Base-by-base conservation (phyloP, 2,329 filamentous ascomycete species). In the Pseudocercospora pini-densiflorae region DNA sequence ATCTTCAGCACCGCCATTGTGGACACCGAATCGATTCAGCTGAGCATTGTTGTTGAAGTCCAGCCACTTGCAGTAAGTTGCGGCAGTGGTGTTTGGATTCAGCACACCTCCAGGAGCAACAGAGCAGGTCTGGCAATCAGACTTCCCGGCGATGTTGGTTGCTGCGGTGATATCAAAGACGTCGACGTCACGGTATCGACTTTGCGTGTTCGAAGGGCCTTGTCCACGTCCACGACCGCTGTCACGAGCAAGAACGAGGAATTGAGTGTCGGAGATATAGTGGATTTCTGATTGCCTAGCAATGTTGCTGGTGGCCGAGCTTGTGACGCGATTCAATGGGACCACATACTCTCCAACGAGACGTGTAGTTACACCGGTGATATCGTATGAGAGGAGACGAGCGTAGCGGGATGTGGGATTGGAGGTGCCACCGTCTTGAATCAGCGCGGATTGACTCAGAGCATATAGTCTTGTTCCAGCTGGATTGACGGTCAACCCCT, bases 251-350 rank as follows among this genome's bases (percentile, higher is more conserved):
- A 93, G 81, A 5, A 92, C 80, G 8, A 92, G 81, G 78, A 92
- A 91, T 71, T 91, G 88, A 0, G 84, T 86, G 7, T 85, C 81
- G 2, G 85, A 85, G 51, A 92, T 81, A 68, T 86, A 87, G 73
- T 89, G 87, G 33, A 93, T 85, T 75, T 92, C 90, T 1, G 87
- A 90, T 77, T 92, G 89, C 0, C 86, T 86, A 1, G 90, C 89
- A 1, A 87, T 85, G 62, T 83, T 80, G 19, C 82, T 82, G 7
- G 82, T 84, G 4, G 78, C 76, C 72, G 85, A 89, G 2, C 85
- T 78, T 1, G 90, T 89, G 12, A 58, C 61, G 54, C 60, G 71
- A 57, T 63, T 63, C 12, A 93, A 81, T 4, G 86, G 85, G 3
- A 92, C 88, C 2, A 90, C 86, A 75, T 88, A 91, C 76, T 92